Evolutionary conservation across 306 rosid species (phyloP).

Genomic region (Urtica urens): DNA sequence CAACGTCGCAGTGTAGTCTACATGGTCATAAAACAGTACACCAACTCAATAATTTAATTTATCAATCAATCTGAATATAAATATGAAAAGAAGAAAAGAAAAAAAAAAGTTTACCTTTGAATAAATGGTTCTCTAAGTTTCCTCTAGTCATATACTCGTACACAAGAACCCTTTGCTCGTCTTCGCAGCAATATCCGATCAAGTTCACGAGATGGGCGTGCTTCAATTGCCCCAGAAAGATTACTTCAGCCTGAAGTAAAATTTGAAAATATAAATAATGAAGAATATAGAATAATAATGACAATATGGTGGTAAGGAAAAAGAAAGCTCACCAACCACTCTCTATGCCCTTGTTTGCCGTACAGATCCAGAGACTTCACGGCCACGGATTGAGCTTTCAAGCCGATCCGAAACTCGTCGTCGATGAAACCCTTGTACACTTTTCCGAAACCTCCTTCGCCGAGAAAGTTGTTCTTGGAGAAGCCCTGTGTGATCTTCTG

Average conservation of each 20-base stretch:
- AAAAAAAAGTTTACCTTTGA: no score
- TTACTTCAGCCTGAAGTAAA: slow-evolving; percentile 92
- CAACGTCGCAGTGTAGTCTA: slow-evolving; percentile 65
- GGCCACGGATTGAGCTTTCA: slow-evolving; percentile 55
- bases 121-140: slow-evolving; percentile 55
- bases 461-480: slow-evolving; percentile 45
- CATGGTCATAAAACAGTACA: no score
- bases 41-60: no score
- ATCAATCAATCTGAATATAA: no score
- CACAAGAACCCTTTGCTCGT: slow-evolving; percentile 78
- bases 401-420: slow-evolving; percentile 44
- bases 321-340: slow-evolving; percentile 71
- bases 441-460: slow-evolving; percentile 91
- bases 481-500: slow-evolving; percentile 43
- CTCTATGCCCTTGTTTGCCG: slow-evolving; percentile 89
- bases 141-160: slow-evolving; percentile 79
- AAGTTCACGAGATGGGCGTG: slow-evolving; percentile 79
- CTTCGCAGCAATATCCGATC: slow-evolving; percentile 86
- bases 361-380: slow-evolving; percentile 71
- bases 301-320: no score
- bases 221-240: slow-evolving; percentile 81
- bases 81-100: no score
- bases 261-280: no score
- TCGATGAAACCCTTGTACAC: slow-evolving; percentile 78
- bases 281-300: no score